Percentiles rank a stretch among this genome's conserved stretches.
These are phyloP conservation scores for Boletus smithii DNA, from an alignment of 1,284 basidiomycete species.

Conservation along the genomic window DNA sequence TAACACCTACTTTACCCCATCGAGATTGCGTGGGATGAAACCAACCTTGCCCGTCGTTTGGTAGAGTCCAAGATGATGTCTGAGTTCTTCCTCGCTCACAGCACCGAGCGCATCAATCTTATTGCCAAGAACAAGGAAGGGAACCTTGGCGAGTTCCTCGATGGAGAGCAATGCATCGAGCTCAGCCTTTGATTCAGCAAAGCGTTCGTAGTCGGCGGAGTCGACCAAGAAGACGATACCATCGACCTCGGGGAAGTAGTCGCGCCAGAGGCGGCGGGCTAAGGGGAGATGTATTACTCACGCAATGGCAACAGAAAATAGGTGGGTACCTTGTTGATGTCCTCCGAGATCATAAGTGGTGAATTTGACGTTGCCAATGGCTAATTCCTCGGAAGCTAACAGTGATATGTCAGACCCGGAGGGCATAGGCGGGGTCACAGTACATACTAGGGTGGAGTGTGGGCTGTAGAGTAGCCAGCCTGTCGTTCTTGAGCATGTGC, in stretches of 20 bases:
- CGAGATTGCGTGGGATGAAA: not conserved
- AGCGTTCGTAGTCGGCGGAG: slow-evolving; percentile 94
- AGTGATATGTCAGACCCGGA: slow-evolving; percentile 1
- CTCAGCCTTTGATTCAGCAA: slow-evolving; percentile 94
- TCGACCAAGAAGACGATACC: slow-evolving; percentile 99
- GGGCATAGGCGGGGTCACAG: not conserved
- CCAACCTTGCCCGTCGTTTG: slow-evolving; percentile 98
- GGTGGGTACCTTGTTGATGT: slow-evolving; percentile 82
- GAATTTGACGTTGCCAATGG: slow-evolving; percentile 98
- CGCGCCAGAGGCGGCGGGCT: slow-evolving; percentile 98
- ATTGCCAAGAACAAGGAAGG: slow-evolving; percentile 98
- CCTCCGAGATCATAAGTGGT: slow-evolving; percentile 99
- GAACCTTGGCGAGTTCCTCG: slow-evolving; percentile 92
- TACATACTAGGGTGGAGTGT: slow-evolving; percentile 95
- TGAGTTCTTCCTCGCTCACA: slow-evolving; percentile 95
- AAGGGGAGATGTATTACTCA: slow-evolving; percentile 8
- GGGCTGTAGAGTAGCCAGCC: slow-evolving; percentile 95
- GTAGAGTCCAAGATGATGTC: slow-evolving; percentile 93
- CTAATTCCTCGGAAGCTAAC: slow-evolving; percentile 97
- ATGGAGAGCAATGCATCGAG: slow-evolving; percentile 93
- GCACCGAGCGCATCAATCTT: slow-evolving; percentile 99
- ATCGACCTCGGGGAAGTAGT: slow-evolving; percentile 99
- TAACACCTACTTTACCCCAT: not conserved
- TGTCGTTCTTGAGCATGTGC: slow-evolving; percentile 99
- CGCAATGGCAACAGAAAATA: not conserved